Percentiles rank a stretch among this genome's conserved stretches.
These are phyloP conservation scores for Phyllosticta citribraziliensis DNA, from an alignment of 2,329 filamentous ascomycete species.

Conservation along the genomic window DNA sequence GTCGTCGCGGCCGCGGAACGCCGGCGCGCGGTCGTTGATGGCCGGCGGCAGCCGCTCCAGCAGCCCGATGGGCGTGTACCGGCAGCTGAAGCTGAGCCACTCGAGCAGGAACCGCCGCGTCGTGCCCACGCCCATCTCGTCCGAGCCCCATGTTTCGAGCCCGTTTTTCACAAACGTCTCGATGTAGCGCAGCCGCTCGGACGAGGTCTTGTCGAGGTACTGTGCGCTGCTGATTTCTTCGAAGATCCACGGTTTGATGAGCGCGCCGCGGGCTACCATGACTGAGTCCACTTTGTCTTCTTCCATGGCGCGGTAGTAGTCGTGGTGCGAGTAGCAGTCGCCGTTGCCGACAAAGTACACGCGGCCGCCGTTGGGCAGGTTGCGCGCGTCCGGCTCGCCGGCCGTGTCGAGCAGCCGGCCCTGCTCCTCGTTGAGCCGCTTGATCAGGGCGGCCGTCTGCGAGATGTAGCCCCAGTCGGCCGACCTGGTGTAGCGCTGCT, in stretches of 20 bases:
- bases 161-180: constrained; percentile 88
- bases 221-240: constrained; percentile 89
- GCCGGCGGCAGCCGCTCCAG: constrained; percentile 80
- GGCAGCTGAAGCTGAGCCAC: constrained; percentile 86
- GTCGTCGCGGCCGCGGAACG: constrained; percentile 75
- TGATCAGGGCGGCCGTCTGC: constrained; percentile 77
- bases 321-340: constrained; percentile 85
- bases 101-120: constrained; percentile 89
- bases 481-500: constrained; percentile 83
- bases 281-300: constrained; percentile 79
- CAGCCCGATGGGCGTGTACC: constrained; percentile 84
- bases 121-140: constrained; percentile 85
- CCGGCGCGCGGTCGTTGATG: constrained; percentile 81
- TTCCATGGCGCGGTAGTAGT: constrained; percentile 71
- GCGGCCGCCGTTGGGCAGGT: constrained; percentile 56
- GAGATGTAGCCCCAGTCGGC: constrained; percentile 97
- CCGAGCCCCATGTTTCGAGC: constrained; percentile 88
- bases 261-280: constrained; percentile 91
- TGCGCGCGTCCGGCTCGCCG: constrained; percentile 64
- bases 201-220: constrained; percentile 89
- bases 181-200: constrained; percentile 74
- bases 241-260: constrained; percentile 98
- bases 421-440: constrained; percentile 62
- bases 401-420: constrained; percentile 64
- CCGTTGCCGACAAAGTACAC: constrained; percentile 95